A percentile compares a stretch with the other conserved stretches of the same genome.
Evolutionary conservation across 1,139 yeast species (phyloP).

Genomic region (Lodderomyces metapsilosis): DNA sequence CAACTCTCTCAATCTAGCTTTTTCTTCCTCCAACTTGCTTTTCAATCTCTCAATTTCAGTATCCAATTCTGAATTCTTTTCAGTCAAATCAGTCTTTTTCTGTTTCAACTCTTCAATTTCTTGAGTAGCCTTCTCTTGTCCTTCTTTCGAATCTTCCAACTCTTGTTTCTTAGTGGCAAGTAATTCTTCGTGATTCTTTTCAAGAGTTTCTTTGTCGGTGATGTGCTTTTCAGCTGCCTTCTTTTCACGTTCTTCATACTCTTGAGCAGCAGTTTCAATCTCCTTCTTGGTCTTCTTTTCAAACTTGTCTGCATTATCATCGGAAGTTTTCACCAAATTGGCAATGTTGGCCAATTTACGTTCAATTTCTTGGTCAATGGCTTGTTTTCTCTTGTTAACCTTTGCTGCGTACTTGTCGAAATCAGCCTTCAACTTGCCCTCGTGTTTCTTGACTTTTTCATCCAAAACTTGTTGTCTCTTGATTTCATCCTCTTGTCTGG

Average conservation of each 20-base stretch:
- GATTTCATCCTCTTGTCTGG: conserved; percentile 47
- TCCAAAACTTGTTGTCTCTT: conserved; percentile 41
- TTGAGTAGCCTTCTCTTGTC: conserved; percentile 46
- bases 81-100: conserved; percentile 40
- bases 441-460: conserved; percentile 41
- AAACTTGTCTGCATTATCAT: conserved; percentile 33
- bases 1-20: conserved; percentile 39
- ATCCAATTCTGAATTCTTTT: conserved; percentile 43
- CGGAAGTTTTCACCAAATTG: conserved; percentile 30
- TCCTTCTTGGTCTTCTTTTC: conserved; percentile 39
- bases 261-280: conserved; percentile 46
- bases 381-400: conserved; percentile 40
- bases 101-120: conserved; percentile 46
- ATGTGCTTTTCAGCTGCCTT: conserved; percentile 49
- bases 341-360: conserved; percentile 33
- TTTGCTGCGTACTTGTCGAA: conserved; percentile 41
- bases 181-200: conserved; percentile 46
- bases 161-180: conserved; percentile 50
- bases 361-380: conserved; percentile 41
- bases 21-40: conserved; percentile 39
- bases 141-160: conserved; percentile 46
- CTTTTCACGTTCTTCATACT: conserved; percentile 46
- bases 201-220: conserved; percentile 43
- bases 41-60: conserved; percentile 43
- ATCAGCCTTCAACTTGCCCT: conserved; percentile 40